Percentiles rank a stretch among this genome's conserved stretches.
These are phyloP conservation scores for Nicotiana paniculata DNA, from an alignment of 257 asterid genomes.

Conservation along the genomic window DNA sequence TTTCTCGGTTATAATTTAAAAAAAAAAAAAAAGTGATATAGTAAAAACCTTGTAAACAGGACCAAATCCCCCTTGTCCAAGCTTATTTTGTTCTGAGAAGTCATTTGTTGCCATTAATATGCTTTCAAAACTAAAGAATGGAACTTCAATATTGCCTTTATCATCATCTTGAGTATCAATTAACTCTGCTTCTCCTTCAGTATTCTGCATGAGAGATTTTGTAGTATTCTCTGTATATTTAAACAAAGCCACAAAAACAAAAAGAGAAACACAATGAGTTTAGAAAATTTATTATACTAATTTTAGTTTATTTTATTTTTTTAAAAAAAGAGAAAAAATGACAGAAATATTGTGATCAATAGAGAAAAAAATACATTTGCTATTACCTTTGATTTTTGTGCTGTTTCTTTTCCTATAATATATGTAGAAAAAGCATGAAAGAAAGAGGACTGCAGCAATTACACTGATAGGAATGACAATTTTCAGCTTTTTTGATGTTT, in stretches of 20 bases:
- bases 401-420: neutral
- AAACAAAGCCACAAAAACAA: neutral
- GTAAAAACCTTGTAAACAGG: conserved; percentile 2
- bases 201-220: neutral
- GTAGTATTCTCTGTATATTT: neutral
- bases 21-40: neutral
- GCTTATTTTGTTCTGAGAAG: conserved; percentile 4
- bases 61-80: conserved; percentile 7
- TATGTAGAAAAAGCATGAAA: neutral
- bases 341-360: neutral
- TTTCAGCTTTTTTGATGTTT: neutral
- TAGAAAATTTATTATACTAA: neutral
- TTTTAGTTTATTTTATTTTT: neutral
- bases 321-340: neutral
- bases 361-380: neutral
- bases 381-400: neutral
- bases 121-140: neutral
- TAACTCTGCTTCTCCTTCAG: neutral
- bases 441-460: neutral
- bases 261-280: neutral
- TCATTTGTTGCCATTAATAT: conserved; percentile 2
- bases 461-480: neutral
- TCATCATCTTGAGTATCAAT: conserved; percentile 4
- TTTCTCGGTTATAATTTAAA: neutral
- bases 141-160: neutral